Conservation (phyloP, 2,329 filamentous ascomycete genomes). For the Apiospora saccharicola region DNA sequence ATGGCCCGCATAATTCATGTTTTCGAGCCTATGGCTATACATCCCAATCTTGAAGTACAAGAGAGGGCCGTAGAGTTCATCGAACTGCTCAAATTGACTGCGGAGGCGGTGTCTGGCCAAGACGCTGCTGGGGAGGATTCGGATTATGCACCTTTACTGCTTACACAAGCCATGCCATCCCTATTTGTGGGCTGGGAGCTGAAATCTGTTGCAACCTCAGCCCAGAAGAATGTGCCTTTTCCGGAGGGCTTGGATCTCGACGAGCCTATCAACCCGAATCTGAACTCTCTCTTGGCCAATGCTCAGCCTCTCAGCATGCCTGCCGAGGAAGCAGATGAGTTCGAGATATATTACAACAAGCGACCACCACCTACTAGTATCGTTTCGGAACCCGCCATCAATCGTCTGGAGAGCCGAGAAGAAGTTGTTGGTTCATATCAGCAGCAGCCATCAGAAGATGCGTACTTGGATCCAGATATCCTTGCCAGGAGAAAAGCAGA, state of each 20-base stretch:
- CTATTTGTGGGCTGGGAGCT: slow-evolving; percentile 88
- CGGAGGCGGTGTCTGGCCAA: slow-evolving; percentile 79
- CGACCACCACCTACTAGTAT: slow-evolving; percentile 59
- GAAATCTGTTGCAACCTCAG: slow-evolving; percentile 85
- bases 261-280: slow-evolving; percentile 78
- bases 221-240: slow-evolving; percentile 85
- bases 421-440: slow-evolving; percentile 64
- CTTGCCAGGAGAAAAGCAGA: slow-evolving; percentile 78
- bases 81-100: slow-evolving; percentile 85
- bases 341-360: slow-evolving; percentile 71
- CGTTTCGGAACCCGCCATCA: slow-evolving; percentile 64
- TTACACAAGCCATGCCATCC: slow-evolving; percentile 89
- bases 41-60: slow-evolving; percentile 92
- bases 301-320: slow-evolving; percentile 58
- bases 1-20: slow-evolving; percentile 84
- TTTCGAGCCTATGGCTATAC: slow-evolving; percentile 78
- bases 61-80: slow-evolving; percentile 92
- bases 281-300: slow-evolving; percentile 71
- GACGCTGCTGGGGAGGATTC: slow-evolving; percentile 69
- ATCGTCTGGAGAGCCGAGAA: slow-evolving; percentile 56
- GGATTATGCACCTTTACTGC: slow-evolving; percentile 78
- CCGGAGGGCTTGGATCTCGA: slow-evolving; percentile 81
- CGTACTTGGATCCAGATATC: slow-evolving; percentile 76
- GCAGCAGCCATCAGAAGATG: slow-evolving; percentile 65
- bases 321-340: slow-evolving; percentile 68